A percentile compares a stretch with the other conserved stretches of the same genome.
phyloP scores from a whole-genome alignment of 768 basidiomycete species.

The Mycena metata region DNA sequence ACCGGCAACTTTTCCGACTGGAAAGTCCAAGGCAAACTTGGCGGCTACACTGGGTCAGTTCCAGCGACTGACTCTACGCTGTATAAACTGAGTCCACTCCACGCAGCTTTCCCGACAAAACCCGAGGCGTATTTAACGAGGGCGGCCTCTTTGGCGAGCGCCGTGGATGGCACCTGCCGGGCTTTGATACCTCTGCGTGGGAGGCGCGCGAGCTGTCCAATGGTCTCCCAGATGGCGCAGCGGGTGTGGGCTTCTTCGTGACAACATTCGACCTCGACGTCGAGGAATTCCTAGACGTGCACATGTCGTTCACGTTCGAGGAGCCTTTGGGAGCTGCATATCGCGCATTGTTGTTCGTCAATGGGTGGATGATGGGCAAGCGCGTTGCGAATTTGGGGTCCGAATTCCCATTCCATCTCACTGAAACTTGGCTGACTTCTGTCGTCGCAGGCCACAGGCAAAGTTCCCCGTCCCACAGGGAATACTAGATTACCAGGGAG shows the following conservation, averaged over 20 bases:
- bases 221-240: conserved; percentile 68
- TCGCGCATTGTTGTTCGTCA: conserved; percentile 82
- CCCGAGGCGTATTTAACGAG: conserved; percentile 78
- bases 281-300: conserved; percentile 70
- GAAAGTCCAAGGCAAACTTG: conserved; percentile 83
- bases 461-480: conserved; percentile 89
- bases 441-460: conserved; percentile 70
- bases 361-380: conserved; percentile 94
- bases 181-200: conserved; percentile 77
- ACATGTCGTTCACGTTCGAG: conserved; percentile 82
- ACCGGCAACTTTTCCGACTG: conserved; percentile 70
- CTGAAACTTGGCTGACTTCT: conserved; percentile 8
- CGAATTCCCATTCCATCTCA: conserved; percentile 34
- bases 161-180: conserved; percentile 82
- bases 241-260: conserved; percentile 88
- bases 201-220: conserved; percentile 64
- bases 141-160: conserved; percentile 80
- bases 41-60: conserved; percentile 73
- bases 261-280: conserved; percentile 77
- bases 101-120: conserved; percentile 78
- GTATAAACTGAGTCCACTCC: neutral
- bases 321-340: conserved; percentile 72
- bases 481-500: conserved; percentile 79
- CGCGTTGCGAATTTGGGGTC: conserved; percentile 77
- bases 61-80: neutral